Base-by-base conservation (phyloP, 2,329 filamentous ascomycete genomes). In the Dactylonectria macrodidyma region DNA sequence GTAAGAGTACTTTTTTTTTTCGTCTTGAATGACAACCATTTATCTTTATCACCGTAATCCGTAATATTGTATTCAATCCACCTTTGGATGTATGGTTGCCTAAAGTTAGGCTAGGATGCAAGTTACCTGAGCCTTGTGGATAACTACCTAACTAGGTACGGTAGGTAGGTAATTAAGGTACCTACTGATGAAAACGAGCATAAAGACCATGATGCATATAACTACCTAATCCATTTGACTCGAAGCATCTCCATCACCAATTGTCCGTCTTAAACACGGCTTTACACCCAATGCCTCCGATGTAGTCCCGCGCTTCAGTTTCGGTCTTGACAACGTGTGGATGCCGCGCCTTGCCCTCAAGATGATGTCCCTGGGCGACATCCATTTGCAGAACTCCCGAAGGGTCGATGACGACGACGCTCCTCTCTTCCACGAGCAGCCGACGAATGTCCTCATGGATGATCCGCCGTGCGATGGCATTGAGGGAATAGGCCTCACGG, bases 401-500 rank as follows among this genome's bases (percentile, higher is more conserved):
- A 0, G 78, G 78, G n/a, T 80, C 78, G 14, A 80, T 73, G 0
- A 80, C 69, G 3, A 80, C 74, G 4, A 80, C 77, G 9, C 67
- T 75, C 56, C 72, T 73, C 12, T 70, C 72, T 7, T 75, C 75
- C 0, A 59, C 16, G 0, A 78, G 26, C 3, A 80, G 69, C 1
- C 78, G 66, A 1, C 60, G 56, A 2, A 80, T 74, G 10, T 76
- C 71, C 44, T 78, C 78, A 8, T 73, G 77, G 1, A 80, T 69
- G 10, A 80, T 75, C 2, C 73, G 64, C 19, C 73, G 75, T 0
- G 79, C 78, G 3, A 80, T 73, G 1, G 64, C 48, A 30, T 75
- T 80, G 3, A 80, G 71, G 0, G 79, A 80, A 38, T 78, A 79
- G 10, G 73, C 75, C n/a, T 78, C 77, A 3, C 76, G 73, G 62